Conservation (phyloP, 495 filamentous ascomycete species). For the Tuber melanosporum region DNA sequence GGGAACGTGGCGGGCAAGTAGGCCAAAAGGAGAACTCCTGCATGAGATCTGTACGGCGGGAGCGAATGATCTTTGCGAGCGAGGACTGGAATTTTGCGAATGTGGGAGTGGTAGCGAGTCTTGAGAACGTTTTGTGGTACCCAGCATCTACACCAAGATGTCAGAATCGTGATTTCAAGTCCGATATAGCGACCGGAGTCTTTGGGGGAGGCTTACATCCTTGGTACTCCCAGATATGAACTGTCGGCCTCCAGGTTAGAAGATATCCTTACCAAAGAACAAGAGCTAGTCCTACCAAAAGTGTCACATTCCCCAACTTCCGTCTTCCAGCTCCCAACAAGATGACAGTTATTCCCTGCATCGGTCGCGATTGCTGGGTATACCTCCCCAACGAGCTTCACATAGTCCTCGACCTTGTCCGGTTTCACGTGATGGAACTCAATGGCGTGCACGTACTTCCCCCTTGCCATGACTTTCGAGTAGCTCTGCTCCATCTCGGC, state of each 20-base stretch:
- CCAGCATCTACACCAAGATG: slow-evolving; percentile 51
- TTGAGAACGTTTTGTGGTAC: slow-evolving; percentile 85
- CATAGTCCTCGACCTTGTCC: slow-evolving; percentile 91
- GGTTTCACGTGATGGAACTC: slow-evolving; percentile 95
- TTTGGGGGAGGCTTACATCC: slow-evolving; percentile 53
- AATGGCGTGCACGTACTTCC: slow-evolving; percentile 97
- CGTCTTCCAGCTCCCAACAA: slow-evolving; percentile 97
- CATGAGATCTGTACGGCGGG: slow-evolving; percentile 87
- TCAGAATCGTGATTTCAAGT: neutral
- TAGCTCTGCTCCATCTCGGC: slow-evolving; percentile 92
- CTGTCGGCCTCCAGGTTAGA: slow-evolving; percentile 45
- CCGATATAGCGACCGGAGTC: neutral
- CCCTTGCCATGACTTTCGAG: slow-evolving; percentile 83
- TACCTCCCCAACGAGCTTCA: slow-evolving; percentile 82
- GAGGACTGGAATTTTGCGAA: slow-evolving; percentile 74
- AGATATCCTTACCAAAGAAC: neutral
- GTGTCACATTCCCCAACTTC: slow-evolving; percentile 98
- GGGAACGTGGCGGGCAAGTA: slow-evolving; percentile 76
- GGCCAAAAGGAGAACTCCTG: slow-evolving; percentile 99
- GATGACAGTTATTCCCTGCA: slow-evolving; percentile 82
- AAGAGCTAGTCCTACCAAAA: slow-evolving; percentile 61
- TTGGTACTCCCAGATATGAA: slow-evolving; percentile 99
- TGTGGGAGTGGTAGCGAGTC: slow-evolving; percentile 69
- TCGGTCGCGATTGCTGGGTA: slow-evolving; percentile 78
- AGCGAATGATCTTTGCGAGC: slow-evolving; percentile 69